A percentile compares a stretch with the other conserved stretches of the same genome.
These are phyloP conservation scores for Xylariaceae sp. DNA, from an alignment of 2,329 filamentous ascomycete genomes.

Conservation along the genomic window DNA sequence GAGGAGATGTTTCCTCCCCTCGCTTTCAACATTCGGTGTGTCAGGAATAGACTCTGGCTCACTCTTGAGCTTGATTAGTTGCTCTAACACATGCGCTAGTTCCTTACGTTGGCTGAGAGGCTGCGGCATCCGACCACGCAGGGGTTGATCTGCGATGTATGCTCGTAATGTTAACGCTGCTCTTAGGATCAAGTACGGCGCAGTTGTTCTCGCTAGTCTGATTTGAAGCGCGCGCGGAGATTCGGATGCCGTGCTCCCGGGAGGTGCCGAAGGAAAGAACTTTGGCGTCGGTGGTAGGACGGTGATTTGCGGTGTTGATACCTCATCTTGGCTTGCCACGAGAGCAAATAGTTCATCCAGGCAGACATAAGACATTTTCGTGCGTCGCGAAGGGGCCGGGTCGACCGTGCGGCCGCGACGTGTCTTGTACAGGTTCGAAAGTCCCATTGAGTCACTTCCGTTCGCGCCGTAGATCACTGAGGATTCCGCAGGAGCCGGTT, in stretches of 20 bases:
- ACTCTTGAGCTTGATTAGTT: slow-evolving; percentile 63
- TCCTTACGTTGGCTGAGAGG: slow-evolving; percentile 78
- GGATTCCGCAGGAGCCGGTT: slow-evolving; percentile 52
- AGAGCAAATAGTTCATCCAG: slow-evolving; percentile 74
- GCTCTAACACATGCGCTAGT: slow-evolving; percentile 65
- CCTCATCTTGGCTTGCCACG: slow-evolving; percentile 48
- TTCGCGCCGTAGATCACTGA: slow-evolving; percentile 50
- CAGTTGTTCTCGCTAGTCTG: slow-evolving; percentile 68
- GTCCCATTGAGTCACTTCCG: slow-evolving; percentile 40
- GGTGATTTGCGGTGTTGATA: slow-evolving; percentile 33
- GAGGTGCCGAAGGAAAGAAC: slow-evolving; percentile 31
- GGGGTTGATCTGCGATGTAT: slow-evolving; percentile 86
- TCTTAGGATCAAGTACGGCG: slow-evolving; percentile 78
- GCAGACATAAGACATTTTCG: slow-evolving; percentile 73
- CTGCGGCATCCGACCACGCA: slow-evolving; percentile 85
- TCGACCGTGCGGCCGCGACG: slow-evolving; percentile 71
- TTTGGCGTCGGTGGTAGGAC: slow-evolving; percentile 44
- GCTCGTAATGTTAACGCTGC: slow-evolving; percentile 75
- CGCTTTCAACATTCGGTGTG: slow-evolving; percentile 48
- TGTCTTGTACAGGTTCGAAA: slow-evolving; percentile 59
- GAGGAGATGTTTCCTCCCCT: slow-evolving; percentile 69
- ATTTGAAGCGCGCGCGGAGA: slow-evolving; percentile 39
- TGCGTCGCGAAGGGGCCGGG: slow-evolving; percentile 59
- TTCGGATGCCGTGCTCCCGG: slow-evolving; percentile 23
- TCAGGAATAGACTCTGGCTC: slow-evolving; percentile 66